Conservation (phyloP, 108 stramenopile species). For the Epipyxis sp. region DNA sequence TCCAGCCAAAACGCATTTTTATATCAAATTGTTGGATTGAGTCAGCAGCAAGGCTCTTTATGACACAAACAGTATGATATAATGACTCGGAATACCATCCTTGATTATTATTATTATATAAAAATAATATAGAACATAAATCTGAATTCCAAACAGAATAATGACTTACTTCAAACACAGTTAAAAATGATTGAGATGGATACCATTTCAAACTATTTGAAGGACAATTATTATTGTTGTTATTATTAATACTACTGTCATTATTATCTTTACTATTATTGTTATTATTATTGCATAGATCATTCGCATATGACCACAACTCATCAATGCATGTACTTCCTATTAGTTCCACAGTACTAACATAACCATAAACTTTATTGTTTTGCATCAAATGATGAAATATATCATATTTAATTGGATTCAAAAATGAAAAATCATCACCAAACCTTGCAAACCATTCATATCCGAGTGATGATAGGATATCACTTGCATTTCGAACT, state of each 20-base stretch:
- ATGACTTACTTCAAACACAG: background rate
- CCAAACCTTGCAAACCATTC: conserved; percentile 10
- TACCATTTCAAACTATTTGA: background rate
- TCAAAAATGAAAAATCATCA: background rate
- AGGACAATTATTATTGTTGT: background rate
- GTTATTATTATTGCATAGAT: background rate
- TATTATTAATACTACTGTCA: background rate
- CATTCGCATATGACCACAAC: background rate
- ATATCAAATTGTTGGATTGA: background rate
- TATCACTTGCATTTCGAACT: background rate
- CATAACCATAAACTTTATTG: background rate
- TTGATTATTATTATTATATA: background rate
- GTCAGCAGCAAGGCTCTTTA: background rate
- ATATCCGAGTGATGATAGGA: background rate
- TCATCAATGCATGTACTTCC: background rate
- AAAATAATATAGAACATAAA: no score
- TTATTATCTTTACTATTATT: background rate
- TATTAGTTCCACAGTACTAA: background rate
- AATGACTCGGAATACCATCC: background rate
- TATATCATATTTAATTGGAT: background rate
- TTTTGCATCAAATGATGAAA: background rate
- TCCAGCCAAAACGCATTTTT: background rate
- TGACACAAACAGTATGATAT: background rate
- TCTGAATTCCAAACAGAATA: background rate
- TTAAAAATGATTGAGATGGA: background rate